Evolutionary conservation across 1,284 basidiomycete genomes (phyloP), one percentile per base, ranked within the genome.

Genomic region (Rhodofomes roseus): DNA sequence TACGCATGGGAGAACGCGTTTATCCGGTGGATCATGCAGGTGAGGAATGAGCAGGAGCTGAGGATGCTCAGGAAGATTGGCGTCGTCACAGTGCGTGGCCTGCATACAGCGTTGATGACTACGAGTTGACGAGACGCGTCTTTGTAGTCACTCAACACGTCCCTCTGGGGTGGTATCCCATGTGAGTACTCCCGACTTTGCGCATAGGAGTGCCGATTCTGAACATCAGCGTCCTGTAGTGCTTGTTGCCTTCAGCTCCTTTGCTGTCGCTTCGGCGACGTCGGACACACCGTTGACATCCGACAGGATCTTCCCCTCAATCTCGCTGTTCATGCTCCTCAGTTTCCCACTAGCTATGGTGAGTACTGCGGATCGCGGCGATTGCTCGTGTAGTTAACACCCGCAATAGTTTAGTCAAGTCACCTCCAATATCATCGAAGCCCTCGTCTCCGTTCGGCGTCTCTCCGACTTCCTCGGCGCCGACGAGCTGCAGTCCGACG

Each of bases 241-340:
- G 18, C 78, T 95, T 8, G 94, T 97, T 34, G 93, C 93, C 0
- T 95, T 96, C 74, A 87, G 89, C 57, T 92, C 94, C 0, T 95
- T 98, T 68, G 87, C 92, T 11, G 83, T 89, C 0, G 95, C 93
- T 43, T 89, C 93, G 0, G 70, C 81, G 22, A 85, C 87, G 0
- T 88, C 87, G 2, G 75, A 83, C 2, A 80, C 72, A 50, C 93
- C 95, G 1, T 76, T 98, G 4, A 98, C 96, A 0, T 86, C 92
- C 1, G 94, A 97, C 68, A 79, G 95, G 62, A 95, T 98, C 66
- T 98, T 98, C 82, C 96, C 96, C 3, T 89, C 94, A 0, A 94
- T 98, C 56, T 91, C 93, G 0, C 79, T 98, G 41, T 98, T 98
- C 78, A 90, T 93, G 82, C 81, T 98, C 0, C 79, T 98, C 36